phyloP scores from a whole-genome alignment of 2,329 filamentous ascomycete genomes.

The Didymella glomerata region DNA sequence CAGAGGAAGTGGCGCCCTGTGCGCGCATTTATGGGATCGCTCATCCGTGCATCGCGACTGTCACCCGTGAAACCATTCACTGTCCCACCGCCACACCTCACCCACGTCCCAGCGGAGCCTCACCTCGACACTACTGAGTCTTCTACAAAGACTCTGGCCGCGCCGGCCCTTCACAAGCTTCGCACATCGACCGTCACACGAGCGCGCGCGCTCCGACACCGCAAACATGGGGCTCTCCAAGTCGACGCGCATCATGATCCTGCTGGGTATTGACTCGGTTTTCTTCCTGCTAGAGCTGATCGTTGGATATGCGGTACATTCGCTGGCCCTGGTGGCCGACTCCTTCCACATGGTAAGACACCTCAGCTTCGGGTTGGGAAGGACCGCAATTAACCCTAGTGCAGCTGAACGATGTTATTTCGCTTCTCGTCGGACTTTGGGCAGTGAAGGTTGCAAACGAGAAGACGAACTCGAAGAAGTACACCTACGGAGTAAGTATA shows the following conservation, averaged over 20 bases:
- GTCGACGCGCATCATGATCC: conserved; percentile 87
- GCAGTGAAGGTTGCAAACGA: conserved; percentile 89
- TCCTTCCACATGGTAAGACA: conserved; percentile 91
- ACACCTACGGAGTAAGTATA: conserved; percentile 84
- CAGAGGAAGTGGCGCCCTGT: conserved; percentile 15
- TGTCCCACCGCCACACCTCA: conserved; percentile 9
- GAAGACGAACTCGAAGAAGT: conserved; percentile 82
- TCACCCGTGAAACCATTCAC: conserved; percentile 3
- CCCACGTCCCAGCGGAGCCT: neutral
- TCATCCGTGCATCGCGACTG: conserved; percentile 13
- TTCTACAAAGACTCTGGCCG: conserved; percentile 7
- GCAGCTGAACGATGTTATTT: conserved; percentile 95
- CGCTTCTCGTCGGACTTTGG: conserved; percentile 90
- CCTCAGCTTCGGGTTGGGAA: conserved; percentile 24
- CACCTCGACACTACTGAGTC: neutral
- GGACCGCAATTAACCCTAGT: conserved; percentile 1
- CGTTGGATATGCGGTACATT: conserved; percentile 83
- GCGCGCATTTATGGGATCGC: conserved; percentile 14
- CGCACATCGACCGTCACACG: conserved; percentile 3
- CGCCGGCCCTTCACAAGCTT: conserved; percentile 4
- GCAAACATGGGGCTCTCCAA: conserved; percentile 85
- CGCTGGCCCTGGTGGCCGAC: conserved; percentile 92
- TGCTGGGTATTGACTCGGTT: conserved; percentile 85
- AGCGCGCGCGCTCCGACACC: conserved; percentile 26
- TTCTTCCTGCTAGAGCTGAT: conserved; percentile 93